Conservation (phyloP, 768 basidiomycete species). For the Mycena venus region DNA sequence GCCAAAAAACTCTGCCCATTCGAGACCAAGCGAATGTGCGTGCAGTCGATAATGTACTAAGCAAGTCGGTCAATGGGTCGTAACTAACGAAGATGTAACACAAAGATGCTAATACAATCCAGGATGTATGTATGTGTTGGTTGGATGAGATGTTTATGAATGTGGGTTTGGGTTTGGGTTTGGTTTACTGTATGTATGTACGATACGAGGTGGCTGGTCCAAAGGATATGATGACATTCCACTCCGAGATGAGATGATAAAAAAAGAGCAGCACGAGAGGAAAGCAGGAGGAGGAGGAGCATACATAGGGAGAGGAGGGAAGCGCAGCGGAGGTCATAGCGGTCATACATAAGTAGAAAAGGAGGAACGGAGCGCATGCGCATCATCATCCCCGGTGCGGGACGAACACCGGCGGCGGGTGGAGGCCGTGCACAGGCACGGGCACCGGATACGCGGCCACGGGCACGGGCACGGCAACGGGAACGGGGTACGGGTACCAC, state of each 20-base stretch:
- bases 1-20: not conserved
- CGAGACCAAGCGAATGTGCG: slow-evolving; percentile 10
- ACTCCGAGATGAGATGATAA: slow-evolving; percentile 20
- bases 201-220: not conserved
- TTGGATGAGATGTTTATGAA: not conserved
- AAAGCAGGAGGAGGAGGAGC: slow-evolving; percentile 2
- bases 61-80: no score
- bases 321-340: slow-evolving; percentile 20
- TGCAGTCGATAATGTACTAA: not conserved
- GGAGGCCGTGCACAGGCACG: no score
- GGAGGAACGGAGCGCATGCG: not conserved
- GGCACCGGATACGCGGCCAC: slow-evolving; percentile 20
- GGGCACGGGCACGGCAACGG: no score
- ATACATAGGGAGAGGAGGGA: not conserved
- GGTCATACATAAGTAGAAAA: slow-evolving; percentile 8
- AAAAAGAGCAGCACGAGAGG: slow-evolving; percentile 13
- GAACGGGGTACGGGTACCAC: slow-evolving; percentile 21
- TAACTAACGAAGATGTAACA: no score
- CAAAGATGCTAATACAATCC: slow-evolving; percentile 30
- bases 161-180: not conserved
- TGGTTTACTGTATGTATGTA: not conserved
- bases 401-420: slow-evolving; percentile 26
- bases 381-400: slow-evolving; percentile 3
- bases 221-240: slow-evolving; percentile 15
- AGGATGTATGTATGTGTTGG: not conserved